phyloP scores from a whole-genome alignment of 1,139 yeast genomes.

The Geotrichum fermentans region DNA sequence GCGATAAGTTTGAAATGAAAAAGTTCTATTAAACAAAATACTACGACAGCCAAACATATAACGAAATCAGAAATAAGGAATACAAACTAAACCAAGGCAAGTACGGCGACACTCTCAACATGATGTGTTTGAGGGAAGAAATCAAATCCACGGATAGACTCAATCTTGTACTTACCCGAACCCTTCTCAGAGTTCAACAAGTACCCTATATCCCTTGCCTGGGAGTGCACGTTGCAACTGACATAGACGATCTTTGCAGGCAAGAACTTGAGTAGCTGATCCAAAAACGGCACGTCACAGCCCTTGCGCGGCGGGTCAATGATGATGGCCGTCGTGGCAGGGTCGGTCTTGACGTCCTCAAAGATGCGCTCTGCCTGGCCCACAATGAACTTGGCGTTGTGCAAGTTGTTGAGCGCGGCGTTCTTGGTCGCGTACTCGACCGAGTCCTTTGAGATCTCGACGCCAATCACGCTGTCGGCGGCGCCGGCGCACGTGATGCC shows the following conservation, averaged over 20 bases:
- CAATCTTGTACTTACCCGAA: slow-evolving; percentile 53
- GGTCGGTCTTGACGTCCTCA: slow-evolving; percentile 67
- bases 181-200: slow-evolving; percentile 54
- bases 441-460: slow-evolving; percentile 88
- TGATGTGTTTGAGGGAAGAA: slow-evolving; percentile 98
- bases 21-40: neutral
- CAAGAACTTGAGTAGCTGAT: slow-evolving; percentile 73
- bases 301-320: slow-evolving; percentile 98
- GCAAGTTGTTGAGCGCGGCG: slow-evolving; percentile 67
- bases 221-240: slow-evolving; percentile 96
- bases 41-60: neutral
- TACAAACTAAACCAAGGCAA: slow-evolving; percentile 36
- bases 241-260: slow-evolving; percentile 89
- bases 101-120: slow-evolving; percentile 91
- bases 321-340: slow-evolving; percentile 75
- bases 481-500: slow-evolving; percentile 79
- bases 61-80: neutral
- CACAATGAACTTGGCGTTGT: slow-evolving; percentile 75
- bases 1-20: too few species aligned
- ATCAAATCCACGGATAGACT: slow-evolving; percentile 87
- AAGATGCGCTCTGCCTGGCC: slow-evolving; percentile 93
- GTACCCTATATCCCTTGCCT: slow-evolving; percentile 88
- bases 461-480: slow-evolving; percentile 83
- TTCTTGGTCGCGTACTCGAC: slow-evolving; percentile 81
- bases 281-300: slow-evolving; percentile 80